Evolutionary conservation across 257 asterid species (phyloP).

Genomic region (Gynochthodes officinalis): DNA sequence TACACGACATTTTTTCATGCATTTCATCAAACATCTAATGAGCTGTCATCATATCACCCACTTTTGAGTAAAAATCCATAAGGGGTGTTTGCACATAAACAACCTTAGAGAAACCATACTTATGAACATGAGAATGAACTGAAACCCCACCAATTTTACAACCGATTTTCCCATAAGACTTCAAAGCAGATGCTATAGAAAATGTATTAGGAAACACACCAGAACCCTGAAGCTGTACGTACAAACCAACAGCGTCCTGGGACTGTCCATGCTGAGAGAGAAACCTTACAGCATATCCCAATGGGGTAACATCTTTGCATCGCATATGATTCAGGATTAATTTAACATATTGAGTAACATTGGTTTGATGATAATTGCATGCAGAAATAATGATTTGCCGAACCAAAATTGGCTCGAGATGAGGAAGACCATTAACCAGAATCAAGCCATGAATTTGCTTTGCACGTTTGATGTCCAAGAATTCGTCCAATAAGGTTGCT

Average conservation of each 20-base stretch:
- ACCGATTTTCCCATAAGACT: constrained; percentile 57
- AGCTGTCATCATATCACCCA: constrained; percentile 58
- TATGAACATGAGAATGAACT: constrained; percentile 69
- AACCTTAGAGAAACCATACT: constrained; percentile 47
- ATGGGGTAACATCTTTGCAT: constrained; percentile 34
- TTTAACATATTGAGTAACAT: constrained; percentile 31
- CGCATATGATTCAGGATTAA: constrained; percentile 37
- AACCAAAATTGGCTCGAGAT: constrained; percentile 45
- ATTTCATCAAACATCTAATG: constrained; percentile 65
- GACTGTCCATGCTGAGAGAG: constrained; percentile 59
- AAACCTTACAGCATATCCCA: constrained; percentile 56
- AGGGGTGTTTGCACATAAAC: constrained; percentile 84
- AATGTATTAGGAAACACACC: constrained; percentile 63
- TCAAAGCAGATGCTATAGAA: constrained; percentile 64
- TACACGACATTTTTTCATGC: constrained; percentile 54
- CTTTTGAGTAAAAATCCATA: constrained; percentile 67
- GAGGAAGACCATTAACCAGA: constrained; percentile 31
- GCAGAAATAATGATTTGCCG: constrained; percentile 39
- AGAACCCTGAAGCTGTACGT: constrained; percentile 40
- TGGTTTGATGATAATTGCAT: constrained; percentile 22
- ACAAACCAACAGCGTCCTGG: constrained; percentile 48
- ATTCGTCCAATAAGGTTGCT: constrained; percentile 29
- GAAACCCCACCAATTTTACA: constrained; percentile 42
- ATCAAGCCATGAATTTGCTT: constrained; percentile 70
- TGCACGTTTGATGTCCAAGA: constrained; percentile 35